Evolutionary conservation across 2,329 filamentous ascomycete species (phyloP).

Genomic region (Tolypocladium tundrense): DNA sequence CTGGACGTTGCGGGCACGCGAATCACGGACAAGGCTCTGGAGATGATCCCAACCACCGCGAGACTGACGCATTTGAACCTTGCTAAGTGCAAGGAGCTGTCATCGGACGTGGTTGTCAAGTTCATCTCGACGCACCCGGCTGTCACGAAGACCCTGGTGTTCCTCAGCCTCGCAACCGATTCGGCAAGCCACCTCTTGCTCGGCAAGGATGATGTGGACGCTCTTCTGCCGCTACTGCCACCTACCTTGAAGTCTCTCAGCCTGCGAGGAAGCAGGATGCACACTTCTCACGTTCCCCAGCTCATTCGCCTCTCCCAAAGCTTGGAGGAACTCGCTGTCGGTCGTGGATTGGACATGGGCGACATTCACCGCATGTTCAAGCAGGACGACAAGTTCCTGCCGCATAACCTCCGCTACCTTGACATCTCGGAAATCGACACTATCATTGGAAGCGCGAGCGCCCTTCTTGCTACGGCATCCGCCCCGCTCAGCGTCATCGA

Average conservation of each 20-base stretch:
- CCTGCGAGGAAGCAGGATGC: constrained; percentile 65
- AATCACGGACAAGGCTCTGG: constrained; percentile 61
- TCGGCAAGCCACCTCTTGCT: constrained; percentile 63
- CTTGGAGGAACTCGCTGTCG: constrained; percentile 69
- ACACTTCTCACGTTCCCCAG: constrained; percentile 49
- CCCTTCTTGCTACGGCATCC: constrained; percentile 47
- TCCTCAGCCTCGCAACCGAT: constrained; percentile 64
- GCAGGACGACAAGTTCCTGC: constrained; percentile 31
- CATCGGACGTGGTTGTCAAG: constrained; percentile 54
- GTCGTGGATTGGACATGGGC: constrained; percentile 52
- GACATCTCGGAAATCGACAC: constrained; percentile 56
- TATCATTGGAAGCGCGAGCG: constrained; percentile 50
- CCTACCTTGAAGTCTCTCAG: constrained; percentile 61
- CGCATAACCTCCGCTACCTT: constrained; percentile 60
- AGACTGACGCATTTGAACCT: constrained; percentile 68
- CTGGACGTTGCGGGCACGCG: constrained; percentile 72
- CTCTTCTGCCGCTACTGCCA: constrained; percentile 56
- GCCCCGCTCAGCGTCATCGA: constrained; percentile 69
- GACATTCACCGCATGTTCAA: constrained; percentile 59
- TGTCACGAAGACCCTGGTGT: constrained; percentile 52
- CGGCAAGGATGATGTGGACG: constrained; percentile 52
- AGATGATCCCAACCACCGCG: constrained; percentile 61
- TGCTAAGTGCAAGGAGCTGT: constrained; percentile 62
- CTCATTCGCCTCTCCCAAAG: constrained; percentile 54
- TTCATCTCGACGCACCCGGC: constrained; percentile 65